Evolutionary conservation across 1,284 basidiomycete genomes (phyloP).

Genomic region (Cystobasidium slooffiae): DNA sequence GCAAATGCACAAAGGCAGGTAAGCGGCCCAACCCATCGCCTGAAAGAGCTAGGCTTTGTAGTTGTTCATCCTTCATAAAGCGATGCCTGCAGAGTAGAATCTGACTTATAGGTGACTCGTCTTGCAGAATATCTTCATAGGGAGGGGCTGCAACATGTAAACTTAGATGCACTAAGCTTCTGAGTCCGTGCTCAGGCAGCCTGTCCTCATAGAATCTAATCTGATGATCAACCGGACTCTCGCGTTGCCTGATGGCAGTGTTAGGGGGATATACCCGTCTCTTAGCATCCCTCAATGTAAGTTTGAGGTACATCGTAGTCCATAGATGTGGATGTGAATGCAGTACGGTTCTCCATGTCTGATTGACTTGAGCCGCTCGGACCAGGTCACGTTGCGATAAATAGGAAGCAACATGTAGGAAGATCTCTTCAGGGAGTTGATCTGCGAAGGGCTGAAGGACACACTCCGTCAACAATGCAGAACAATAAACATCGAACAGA

Average conservation of each 20-base stretch:
- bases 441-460: slow-evolving; percentile 29
- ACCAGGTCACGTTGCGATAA: slow-evolving; percentile 24
- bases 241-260: not conserved
- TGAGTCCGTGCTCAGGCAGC: not conserved
- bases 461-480: too few species aligned
- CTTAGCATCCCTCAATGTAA: not conserved
- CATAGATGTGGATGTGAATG: slow-evolving; percentile 22
- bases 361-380: slow-evolving; percentile 28
- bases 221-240: not conserved
- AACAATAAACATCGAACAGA: too few species aligned
- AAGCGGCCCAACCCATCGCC: too few species aligned
- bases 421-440: slow-evolving; percentile 32
- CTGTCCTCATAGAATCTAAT: slow-evolving; percentile 15
- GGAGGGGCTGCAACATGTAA: too few species aligned
- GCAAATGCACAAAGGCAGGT: too few species aligned
- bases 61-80: too few species aligned
- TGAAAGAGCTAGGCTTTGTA: too few species aligned
- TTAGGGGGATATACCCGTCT: slow-evolving; percentile 1
- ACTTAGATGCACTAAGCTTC: not conserved
- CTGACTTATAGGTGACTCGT: too few species aligned
- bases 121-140: too few species aligned
- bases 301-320: slow-evolving; percentile 12
- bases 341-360: slow-evolving; percentile 29
- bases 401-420: slow-evolving; percentile 30
- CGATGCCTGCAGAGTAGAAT: too few species aligned